A percentile compares a stretch with the other conserved stretches of the same genome.
These are phyloP conservation scores for Carex scoparia DNA, from an alignment of 176 grass and related monocot species.

Conservation along the genomic window DNA sequence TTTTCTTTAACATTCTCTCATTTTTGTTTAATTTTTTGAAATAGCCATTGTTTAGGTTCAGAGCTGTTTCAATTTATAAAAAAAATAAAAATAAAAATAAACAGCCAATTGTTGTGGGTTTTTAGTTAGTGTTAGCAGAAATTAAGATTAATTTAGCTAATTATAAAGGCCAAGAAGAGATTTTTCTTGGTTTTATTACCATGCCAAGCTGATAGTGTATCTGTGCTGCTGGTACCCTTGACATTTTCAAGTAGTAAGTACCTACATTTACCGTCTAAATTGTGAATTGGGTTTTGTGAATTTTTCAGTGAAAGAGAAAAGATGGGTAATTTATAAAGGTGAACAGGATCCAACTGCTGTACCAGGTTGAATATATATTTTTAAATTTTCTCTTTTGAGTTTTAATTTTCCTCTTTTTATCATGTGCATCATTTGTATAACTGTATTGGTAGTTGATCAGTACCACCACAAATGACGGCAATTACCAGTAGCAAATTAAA, in stretches of 20 bases:
- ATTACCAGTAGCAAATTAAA: background rate
- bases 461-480: background rate
- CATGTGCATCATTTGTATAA: background rate
- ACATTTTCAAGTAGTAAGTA: background rate
- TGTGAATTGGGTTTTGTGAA: background rate
- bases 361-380: slow-evolving; percentile 51
- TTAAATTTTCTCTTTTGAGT: background rate
- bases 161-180: background rate
- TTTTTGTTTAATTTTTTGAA: background rate
- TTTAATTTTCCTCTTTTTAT: background rate
- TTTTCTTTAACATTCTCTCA: background rate
- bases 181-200: background rate
- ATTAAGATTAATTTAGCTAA: background rate
- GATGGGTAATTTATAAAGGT: slow-evolving; percentile 89
- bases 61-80: background rate
- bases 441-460: background rate
- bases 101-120: background rate
- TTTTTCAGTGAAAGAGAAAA: slow-evolving; percentile 70
- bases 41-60: background rate
- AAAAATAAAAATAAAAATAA: background rate
- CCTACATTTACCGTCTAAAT: background rate
- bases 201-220: background rate
- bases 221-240: background rate
- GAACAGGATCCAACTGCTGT: slow-evolving; percentile 70
- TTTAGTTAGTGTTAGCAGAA: background rate